Conservation (phyloP, 192 early-diverging fungal genomes). For the Podila epigama region DNA sequence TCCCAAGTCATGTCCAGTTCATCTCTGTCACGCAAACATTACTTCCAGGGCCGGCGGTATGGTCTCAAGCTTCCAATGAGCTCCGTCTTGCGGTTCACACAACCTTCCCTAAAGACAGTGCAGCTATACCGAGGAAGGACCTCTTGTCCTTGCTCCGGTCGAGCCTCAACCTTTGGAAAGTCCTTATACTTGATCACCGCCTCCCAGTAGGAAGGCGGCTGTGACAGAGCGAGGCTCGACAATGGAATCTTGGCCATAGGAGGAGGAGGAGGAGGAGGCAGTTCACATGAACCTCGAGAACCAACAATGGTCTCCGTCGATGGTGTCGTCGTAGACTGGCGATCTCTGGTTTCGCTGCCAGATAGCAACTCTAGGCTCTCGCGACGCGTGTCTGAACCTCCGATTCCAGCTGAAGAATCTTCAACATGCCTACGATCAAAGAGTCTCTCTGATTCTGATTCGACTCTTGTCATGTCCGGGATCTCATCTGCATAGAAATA, state of each 20-base stretch:
- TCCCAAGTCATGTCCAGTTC: no score
- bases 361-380: slow-evolving; percentile 27
- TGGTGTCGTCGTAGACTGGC: not conserved
- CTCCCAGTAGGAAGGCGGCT: slow-evolving; percentile 45
- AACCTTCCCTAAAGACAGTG: slow-evolving; percentile 53
- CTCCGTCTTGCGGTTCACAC: slow-evolving; percentile 54
- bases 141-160: slow-evolving; percentile 57
- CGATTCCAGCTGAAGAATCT: not conserved
- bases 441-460: not conserved
- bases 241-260: slow-evolving; percentile 25
- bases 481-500: slow-evolving; percentile 42
- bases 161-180: slow-evolving; percentile 24
- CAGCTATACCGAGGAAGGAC: slow-evolving; percentile 54
- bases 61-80: slow-evolving; percentile 40
- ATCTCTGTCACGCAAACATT: slow-evolving; percentile 9
- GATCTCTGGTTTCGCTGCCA: not conserved
- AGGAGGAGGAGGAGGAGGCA: not conserved
- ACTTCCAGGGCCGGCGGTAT: slow-evolving; percentile 58
- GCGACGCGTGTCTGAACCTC: slow-evolving; percentile 21
- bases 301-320: not conserved
- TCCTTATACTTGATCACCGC: slow-evolving; percentile 41
- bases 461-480: not conserved
- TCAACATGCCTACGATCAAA: not conserved
- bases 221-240: slow-evolving; percentile 25
- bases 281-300: no score